Evolutionary conservation across 805 yeast genomes (phyloP).

Genomic region (Yarrowia hollandica): DNA sequence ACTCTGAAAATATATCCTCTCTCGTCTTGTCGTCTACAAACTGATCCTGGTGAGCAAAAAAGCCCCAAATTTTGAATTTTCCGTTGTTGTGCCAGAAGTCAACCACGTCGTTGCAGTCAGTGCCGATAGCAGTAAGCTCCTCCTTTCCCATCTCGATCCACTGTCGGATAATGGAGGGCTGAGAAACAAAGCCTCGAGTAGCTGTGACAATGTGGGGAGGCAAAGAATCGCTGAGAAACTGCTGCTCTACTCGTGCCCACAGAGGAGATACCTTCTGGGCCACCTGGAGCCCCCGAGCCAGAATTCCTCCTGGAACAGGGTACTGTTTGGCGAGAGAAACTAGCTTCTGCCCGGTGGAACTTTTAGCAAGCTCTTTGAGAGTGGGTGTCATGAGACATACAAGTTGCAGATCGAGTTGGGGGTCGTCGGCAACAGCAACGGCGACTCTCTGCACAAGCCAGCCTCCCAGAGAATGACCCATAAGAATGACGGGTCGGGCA

Average conservation of each 20-base stretch:
- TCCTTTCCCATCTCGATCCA: constrained; percentile 57
- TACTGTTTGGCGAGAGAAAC: constrained; percentile 36
- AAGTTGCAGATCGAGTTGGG: constrained; percentile 43
- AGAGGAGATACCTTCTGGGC: constrained; percentile 31
- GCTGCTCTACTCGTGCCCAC: constrained; percentile 36
- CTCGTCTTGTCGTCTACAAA: constrained; percentile 63
- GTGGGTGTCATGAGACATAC: constrained; percentile 73
- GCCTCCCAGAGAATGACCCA: constrained; percentile 75
- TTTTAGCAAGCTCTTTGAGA: constrained; percentile 56
- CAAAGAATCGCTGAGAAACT: constrained; percentile 1
- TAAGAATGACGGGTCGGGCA: constrained; percentile 46
- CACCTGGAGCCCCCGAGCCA: constrained; percentile 30
- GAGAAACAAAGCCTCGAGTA: constrained; percentile 49
- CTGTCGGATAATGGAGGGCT: constrained; percentile 53
- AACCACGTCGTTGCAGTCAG: constrained; percentile 44
- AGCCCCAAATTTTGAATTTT: constrained; percentile 50
- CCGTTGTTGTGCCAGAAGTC: constrained; percentile 52
- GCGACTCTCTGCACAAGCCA: constrained; percentile 60
- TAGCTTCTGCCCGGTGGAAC: constrained; percentile 46
- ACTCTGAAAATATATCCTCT: constrained; percentile 45
- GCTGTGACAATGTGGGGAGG: constrained; percentile 20
- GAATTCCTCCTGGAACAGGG: constrained; percentile 31
- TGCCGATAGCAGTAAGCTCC: constrained; percentile 56
- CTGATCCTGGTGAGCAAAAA: constrained; percentile 60
- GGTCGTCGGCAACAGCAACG: constrained; percentile 35